Conservation (phyloP, 2,329 filamentous ascomycete genomes). For the Xylaria sp. region DNA sequence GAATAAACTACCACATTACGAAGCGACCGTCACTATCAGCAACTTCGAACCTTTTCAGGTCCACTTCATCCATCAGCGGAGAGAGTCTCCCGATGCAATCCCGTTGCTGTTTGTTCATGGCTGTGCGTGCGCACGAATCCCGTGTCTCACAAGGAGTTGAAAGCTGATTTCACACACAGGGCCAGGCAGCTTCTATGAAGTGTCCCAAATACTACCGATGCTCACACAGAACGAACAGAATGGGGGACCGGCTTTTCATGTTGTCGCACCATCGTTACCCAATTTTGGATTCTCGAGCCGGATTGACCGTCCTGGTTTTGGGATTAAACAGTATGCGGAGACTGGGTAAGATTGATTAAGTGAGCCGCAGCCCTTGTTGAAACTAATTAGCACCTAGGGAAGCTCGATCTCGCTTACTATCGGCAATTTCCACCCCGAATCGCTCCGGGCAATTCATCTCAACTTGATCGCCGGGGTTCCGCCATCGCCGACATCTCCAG, state of each 20-base stretch:
- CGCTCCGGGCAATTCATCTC: too few relatives aligned
- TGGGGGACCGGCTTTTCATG: conserved; percentile 50
- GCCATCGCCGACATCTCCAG: too few relatives aligned
- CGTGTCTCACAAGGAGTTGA: too few relatives aligned
- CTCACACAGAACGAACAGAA: too few relatives aligned
- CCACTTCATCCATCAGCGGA: conserved; percentile 39
- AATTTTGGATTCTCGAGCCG: conserved; percentile 53
- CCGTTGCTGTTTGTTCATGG: conserved; percentile 37
- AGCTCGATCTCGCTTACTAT: too few relatives aligned
- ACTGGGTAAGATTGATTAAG: conserved; percentile 47
- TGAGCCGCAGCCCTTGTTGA: conserved; percentile 51
- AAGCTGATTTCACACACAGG: too few relatives aligned
- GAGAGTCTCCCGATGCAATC: conserved; percentile 21
- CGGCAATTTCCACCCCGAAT: too few relatives aligned
- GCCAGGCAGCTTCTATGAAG: conserved; percentile 50
- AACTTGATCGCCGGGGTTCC: too few relatives aligned
- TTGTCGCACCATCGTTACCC: conserved; percentile 53
- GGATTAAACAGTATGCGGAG: conserved; percentile 45
- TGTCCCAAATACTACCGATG: conserved; percentile 40
- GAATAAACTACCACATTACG: conserved; percentile 32
- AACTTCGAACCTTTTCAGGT: conserved; percentile 34
- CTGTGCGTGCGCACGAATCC: too few relatives aligned
- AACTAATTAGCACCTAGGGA: conserved; percentile 41
- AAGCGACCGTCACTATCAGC: conserved; percentile 32
- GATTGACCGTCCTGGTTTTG: conserved; percentile 46